Base-by-base conservation (phyloP, 225 moss, liverwort and hornwort genomes). In the Sphagnum tenellum region DNA sequence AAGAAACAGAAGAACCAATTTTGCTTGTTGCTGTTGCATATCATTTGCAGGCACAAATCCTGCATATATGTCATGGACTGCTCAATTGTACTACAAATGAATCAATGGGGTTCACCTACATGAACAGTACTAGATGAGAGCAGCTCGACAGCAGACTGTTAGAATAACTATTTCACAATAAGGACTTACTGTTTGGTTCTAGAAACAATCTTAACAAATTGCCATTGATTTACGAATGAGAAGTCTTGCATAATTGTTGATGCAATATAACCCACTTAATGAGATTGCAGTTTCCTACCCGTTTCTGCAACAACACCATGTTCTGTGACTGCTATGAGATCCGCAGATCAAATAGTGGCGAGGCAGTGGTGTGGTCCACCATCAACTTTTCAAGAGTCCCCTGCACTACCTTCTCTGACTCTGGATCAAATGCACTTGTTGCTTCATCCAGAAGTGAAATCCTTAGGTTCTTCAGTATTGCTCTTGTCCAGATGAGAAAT, bases 371-470 rank as follows among this genome's bases (percentile, higher is more conserved):
- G 8, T 92, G 90, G 63, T 86, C 86, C 47, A 79, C 80, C 92
- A 92, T 89, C 6, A 92, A 66, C 76, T 83, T 82, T 60, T 98
- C 96, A 0, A 98, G 82, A n/a, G 96, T 92, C 56, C 87, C 90
- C 61, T 92, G 96, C 14, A 98, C 96, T 50, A 92, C 71, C 13
- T 64, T 80, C 71, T 98, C 92, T 8, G 96, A 98, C 67, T 90
- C 73, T 12, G 90, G 81, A 63, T 96, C 96, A 81, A 96, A 81
- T 5, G 96, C 96, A 83, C 96, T 96, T 10, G 96, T 96, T 45
- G 96, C 96, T 76, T 98, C 96, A 71, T 98, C 96, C 75, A 98
- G 64, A 57, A 98, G 60, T 9, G 92, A 67, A 64, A 98, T 89
- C 13, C 62, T 82, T 2, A 92, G 96, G 68, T 98, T 70, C 70